Evolutionary conservation across 202 grass and related monocot species (phyloP), one percentile per base, ranked within the genome.

Genomic region (Cymbopogon flexuosus): DNA sequence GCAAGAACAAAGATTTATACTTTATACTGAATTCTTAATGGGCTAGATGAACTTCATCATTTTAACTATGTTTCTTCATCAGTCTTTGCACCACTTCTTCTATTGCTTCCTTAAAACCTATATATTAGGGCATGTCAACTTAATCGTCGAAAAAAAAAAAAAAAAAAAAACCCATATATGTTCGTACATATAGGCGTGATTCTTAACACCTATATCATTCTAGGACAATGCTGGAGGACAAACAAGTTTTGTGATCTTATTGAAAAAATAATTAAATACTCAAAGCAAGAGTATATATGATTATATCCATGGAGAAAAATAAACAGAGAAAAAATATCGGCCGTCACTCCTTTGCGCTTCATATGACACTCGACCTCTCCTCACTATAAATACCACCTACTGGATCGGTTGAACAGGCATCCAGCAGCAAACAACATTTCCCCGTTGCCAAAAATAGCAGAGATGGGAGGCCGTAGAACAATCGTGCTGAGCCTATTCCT

Each of bases 341-440:
- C 8, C 2, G 7, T 59, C 9, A 59, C 45, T 52, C 1, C 2
- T 72, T 52, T 19, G 6, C 69, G 24, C 10, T 33, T 31, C 24
- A 8, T 40, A 7, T 65, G 75, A 78, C 16, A 8, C 18, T 27
- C 27, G 27, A 27, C 27, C 27, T 27, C 27, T 27, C 27, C 27
- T 27, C 31, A 22, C 73, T 71, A 84, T 78, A 84, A 84, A 78
- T 78, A 84, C 41, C 29, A 27, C 31, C 42, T 23, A 22, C 42
- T 7, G 10, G 3, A 49, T 54, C 29, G n/a, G 9, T 41, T 40
- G 40, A 33, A 31, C 41, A 41, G 57, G 14, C 56, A 79, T 24
- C 56, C 41, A 72, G 22, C 42, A 78, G 23, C 58, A 31, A 65
- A 11, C 21, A 62, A 16, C 15, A 0, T 13, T n/a, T 65, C 11